These are phyloP conservation scores for Plasmopara muralis DNA, from an alignment of 352 stramenopile genomes.

Conservation along the genomic window DNA sequence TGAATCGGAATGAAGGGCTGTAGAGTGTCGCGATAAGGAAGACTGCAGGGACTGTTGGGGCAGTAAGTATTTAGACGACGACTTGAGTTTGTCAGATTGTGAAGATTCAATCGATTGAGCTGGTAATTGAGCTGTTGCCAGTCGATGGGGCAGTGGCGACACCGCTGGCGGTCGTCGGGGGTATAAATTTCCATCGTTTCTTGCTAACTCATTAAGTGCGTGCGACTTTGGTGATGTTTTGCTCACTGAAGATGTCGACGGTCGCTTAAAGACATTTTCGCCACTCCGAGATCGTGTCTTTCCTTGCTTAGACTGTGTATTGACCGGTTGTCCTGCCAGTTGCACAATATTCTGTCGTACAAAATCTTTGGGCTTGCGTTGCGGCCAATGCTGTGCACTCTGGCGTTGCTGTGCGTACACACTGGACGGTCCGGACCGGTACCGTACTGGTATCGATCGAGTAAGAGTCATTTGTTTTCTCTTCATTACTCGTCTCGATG, in stretches of 20 bases:
- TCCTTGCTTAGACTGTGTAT: background rate
- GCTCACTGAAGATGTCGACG: slow-evolving; percentile 21
- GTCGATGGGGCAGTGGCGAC: slow-evolving; percentile 6
- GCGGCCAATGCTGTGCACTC: slow-evolving; percentile 15
- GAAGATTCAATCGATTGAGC: slow-evolving; percentile 15
- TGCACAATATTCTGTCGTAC: slow-evolving; percentile 53
- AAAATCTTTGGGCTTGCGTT: slow-evolving; percentile 38
- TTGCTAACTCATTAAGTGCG: background rate
- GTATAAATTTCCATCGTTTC: background rate
- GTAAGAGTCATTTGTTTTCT: slow-evolving; percentile 1
- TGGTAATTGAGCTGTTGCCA: slow-evolving; percentile 2
- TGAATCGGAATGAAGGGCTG: slow-evolving; percentile 7
- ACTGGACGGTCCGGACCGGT: slow-evolving; percentile 23
- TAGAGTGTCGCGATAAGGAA: slow-evolving; percentile 8
- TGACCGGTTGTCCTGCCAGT: slow-evolving; percentile 26
- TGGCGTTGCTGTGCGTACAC: slow-evolving; percentile 23
- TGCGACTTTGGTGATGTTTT: slow-evolving; percentile 17
- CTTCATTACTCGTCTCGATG: background rate
- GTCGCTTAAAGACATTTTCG: slow-evolving; percentile 42
- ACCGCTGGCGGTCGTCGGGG: slow-evolving; percentile 2
- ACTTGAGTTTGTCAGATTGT: slow-evolving; percentile 8
- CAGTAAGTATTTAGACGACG: slow-evolving; percentile 12
- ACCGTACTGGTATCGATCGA: slow-evolving; percentile 4
- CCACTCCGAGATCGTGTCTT: background rate
- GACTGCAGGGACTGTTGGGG: slow-evolving; percentile 23